These are phyloP conservation scores for Spinellus fusiger DNA, from an alignment of 192 early-diverging fungal genomes.

Conservation along the genomic window DNA sequence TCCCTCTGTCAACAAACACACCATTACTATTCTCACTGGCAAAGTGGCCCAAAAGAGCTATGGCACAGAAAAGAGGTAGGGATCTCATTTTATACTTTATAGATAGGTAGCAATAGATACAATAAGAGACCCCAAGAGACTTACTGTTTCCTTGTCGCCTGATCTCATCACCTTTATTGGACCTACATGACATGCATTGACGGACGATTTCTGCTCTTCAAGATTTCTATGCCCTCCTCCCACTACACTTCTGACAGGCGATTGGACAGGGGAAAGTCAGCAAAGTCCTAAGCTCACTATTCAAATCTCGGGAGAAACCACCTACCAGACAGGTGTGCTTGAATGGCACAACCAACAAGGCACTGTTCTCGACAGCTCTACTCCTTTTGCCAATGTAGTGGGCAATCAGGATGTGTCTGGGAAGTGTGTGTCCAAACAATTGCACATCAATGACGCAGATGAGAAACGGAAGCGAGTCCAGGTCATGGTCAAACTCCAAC, in stretches of 20 bases:
- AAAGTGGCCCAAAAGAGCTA: slow-evolving; percentile 92
- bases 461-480: slow-evolving; percentile 75
- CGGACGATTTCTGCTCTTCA: too few species aligned
- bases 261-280: too few species aligned
- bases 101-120: too few species aligned
- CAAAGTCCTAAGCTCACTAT: slow-evolving; percentile 29
- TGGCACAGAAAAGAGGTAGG: slow-evolving; percentile 83
- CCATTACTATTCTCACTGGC: slow-evolving; percentile 74
- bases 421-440: slow-evolving; percentile 71
- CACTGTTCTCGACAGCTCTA: neutral
- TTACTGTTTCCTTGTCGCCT: neutral
- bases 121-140: neutral
- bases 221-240: slow-evolving; percentile 79
- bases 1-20: slow-evolving; percentile 42
- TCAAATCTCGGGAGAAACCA: slow-evolving; percentile 25
- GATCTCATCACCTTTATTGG: neutral
- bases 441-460: slow-evolving; percentile 82
- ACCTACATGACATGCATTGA: too few species aligned
- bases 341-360: slow-evolving; percentile 41
- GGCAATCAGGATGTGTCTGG: slow-evolving; percentile 41
- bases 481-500: slow-evolving; percentile 65
- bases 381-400: neutral
- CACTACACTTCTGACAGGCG: slow-evolving; percentile 67
- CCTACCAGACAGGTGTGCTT: slow-evolving; percentile 41
- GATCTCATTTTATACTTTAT: neutral